A percentile compares a stretch with the other conserved stretches of the same genome.
phyloP scores from a whole-genome alignment of 306 rosid species.

The Vachellia pachyceras region DNA sequence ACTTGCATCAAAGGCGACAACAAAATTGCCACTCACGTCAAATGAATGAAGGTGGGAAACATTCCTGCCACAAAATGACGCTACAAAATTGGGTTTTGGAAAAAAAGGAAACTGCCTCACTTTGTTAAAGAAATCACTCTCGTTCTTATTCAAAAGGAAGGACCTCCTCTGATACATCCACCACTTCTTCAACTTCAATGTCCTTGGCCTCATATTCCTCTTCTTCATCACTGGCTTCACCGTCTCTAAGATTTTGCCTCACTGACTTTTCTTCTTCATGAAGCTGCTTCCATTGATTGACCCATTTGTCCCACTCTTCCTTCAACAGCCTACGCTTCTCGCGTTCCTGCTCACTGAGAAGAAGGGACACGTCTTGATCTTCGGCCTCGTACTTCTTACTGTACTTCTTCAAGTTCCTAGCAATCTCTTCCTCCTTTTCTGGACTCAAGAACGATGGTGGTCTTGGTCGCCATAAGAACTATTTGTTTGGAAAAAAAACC shows the following conservation, averaged over 20 bases:
- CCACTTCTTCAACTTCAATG: conserved; percentile 75
- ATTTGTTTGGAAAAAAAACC: background rate
- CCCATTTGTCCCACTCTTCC: conserved; percentile 92
- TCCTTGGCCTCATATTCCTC: conserved; percentile 95
- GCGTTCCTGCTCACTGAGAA: conserved; percentile 85
- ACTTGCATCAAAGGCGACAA: background rate
- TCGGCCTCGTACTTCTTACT: conserved; percentile 93
- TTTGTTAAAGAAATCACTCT: conserved; percentile 22
- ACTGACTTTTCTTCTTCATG: conserved; percentile 57
- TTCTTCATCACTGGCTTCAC: conserved; percentile 93
- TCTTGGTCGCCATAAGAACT: conserved; percentile 95
- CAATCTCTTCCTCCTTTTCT: conserved; percentile 92
- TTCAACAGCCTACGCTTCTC: conserved; percentile 74
- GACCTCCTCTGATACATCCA: conserved; percentile 62
- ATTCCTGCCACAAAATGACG: conserved; percentile 1
- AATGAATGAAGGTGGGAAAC: background rate
- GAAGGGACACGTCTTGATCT: conserved; percentile 82
- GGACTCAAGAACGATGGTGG: conserved; percentile 73
- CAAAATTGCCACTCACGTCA: conserved; percentile 20
- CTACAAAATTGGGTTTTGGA: conserved; percentile 45
- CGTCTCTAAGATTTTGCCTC: conserved; percentile 73
- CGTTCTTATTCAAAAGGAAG: conserved; percentile 53
- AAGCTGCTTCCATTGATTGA: conserved; percentile 69
- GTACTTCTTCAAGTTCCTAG: conserved; percentile 86
- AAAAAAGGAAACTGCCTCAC: background rate